A percentile compares a stretch with the other conserved stretches of the same genome.
phyloP scores from a whole-genome alignment of 148 eudicot species.

The Dysphania ambrosioides region DNA sequence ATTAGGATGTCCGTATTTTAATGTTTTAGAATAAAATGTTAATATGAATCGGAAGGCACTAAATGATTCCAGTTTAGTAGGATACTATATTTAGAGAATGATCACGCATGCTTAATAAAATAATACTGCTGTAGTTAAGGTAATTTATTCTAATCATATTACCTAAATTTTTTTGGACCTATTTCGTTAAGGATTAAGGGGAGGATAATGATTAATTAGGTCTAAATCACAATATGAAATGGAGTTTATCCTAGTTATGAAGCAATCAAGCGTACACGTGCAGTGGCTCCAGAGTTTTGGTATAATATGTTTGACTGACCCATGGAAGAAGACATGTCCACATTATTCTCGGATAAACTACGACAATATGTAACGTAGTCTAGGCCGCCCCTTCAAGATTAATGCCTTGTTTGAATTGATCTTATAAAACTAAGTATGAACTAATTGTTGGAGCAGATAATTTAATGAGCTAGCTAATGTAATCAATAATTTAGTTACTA shows the following conservation, averaged over 20 bases:
- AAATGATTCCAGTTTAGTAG: no score
- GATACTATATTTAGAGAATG: no score
- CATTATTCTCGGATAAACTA: constrained; percentile 40
- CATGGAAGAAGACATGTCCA: constrained; percentile 30
- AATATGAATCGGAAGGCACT: no score
- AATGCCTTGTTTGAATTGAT: no score
- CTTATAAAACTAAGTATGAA: no score
- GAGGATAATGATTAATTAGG: not conserved
- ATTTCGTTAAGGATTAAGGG: not conserved
- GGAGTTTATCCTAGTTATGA: constrained; percentile 12
- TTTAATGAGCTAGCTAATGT: not conserved
- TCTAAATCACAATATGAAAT: not conserved
- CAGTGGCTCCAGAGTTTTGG: constrained; percentile 31
- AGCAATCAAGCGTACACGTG: constrained; percentile 46
- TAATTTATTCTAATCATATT: no score
- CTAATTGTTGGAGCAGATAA: not conserved
- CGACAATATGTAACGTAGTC: not conserved
- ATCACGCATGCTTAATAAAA: no score
- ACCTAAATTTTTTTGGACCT: no score
- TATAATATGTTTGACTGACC: constrained; percentile 38
- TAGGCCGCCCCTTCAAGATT: not conserved
- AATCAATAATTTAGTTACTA: not conserved
- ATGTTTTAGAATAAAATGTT: no score
- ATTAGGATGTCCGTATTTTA: no score
- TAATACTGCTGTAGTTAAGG: no score